Conservation (phyloP, 2,329 filamentous ascomycete genomes). For the Graphilbum sp. region DNA sequence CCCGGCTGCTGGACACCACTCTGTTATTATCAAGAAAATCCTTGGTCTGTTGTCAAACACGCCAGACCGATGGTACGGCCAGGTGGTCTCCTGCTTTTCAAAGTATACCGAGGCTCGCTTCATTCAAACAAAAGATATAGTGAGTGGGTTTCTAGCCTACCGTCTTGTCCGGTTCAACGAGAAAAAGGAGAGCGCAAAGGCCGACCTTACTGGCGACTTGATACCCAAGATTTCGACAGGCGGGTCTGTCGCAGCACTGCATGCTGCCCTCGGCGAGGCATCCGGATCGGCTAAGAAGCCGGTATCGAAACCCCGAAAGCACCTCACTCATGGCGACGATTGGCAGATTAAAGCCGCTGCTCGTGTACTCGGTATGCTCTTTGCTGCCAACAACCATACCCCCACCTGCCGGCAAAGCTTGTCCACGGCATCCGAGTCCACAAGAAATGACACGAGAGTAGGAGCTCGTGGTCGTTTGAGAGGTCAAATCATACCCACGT, state of each 20-base stretch:
- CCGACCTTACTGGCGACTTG: slow-evolving; percentile 48
- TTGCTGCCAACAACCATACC: slow-evolving; percentile 57
- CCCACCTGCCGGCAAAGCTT: background rate
- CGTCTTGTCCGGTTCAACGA: slow-evolving; percentile 56
- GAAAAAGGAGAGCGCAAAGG: slow-evolving; percentile 41
- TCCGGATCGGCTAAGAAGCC: slow-evolving; percentile 24
- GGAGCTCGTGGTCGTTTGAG: slow-evolving; percentile 26
- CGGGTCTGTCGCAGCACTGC: slow-evolving; percentile 53
- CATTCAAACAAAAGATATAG: slow-evolving; percentile 56
- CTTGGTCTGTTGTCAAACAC: slow-evolving; percentile 66
- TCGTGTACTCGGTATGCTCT: slow-evolving; percentile 64
- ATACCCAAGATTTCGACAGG: slow-evolving; percentile 56
- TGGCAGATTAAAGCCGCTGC: slow-evolving; percentile 80
- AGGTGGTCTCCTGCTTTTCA: slow-evolving; percentile 64
- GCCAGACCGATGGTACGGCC: slow-evolving; percentile 57
- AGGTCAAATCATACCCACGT: slow-evolving; percentile 60
- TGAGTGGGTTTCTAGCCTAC: slow-evolving; percentile 67
- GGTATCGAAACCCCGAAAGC: slow-evolving; percentile 34
- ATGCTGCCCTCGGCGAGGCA: slow-evolving; percentile 53
- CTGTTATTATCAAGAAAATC: slow-evolving; percentile 71
- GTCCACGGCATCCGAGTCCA: too few species aligned
- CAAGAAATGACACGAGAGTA: too few species aligned
- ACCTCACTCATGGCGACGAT: slow-evolving; percentile 55
- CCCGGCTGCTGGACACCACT: slow-evolving; percentile 49
- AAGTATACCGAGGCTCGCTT: slow-evolving; percentile 53